Evolutionary conservation across 495 filamentous ascomycete genomes (phyloP).

Genomic region (Staphylotrichum longicolle): DNA sequence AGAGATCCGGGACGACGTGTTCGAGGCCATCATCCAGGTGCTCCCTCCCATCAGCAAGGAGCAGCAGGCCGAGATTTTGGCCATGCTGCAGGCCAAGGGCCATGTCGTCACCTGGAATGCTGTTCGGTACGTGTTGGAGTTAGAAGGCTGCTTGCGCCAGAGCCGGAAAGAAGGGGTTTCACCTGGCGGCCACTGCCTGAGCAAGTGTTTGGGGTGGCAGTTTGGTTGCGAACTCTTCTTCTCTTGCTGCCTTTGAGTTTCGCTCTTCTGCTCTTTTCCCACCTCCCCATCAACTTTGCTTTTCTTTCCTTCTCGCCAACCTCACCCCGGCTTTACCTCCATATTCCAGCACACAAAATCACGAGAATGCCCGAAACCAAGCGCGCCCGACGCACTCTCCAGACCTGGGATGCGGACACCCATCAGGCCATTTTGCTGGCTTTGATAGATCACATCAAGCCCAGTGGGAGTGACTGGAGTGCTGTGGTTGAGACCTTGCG

Average conservation of each 20-base stretch:
- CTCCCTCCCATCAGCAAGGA: conserved; percentile 26
- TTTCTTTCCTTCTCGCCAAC: background rate
- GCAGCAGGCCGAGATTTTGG: conserved; percentile 32
- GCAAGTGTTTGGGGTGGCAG: background rate
- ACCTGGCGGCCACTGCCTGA: background rate
- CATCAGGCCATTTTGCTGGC: conserved; percentile 31
- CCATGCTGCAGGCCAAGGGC: conserved; percentile 24
- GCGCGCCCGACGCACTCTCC: conserved; percentile 4
- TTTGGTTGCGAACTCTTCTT: conserved; percentile 2
- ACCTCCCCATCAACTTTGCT: background rate
- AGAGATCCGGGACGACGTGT: conserved; percentile 35
- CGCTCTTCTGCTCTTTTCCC: background rate
- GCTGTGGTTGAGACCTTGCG: conserved; percentile 20
- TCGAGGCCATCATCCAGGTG: conserved; percentile 28
- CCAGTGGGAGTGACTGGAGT: conserved; percentile 21
- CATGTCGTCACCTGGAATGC: conserved; percentile 38
- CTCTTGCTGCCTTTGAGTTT: conserved; percentile 1
- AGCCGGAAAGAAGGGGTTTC: background rate
- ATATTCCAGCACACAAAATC: background rate
- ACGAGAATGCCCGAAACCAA: background rate
- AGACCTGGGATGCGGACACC: conserved; percentile 27
- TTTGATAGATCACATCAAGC: conserved; percentile 25
- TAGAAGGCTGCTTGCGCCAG: background rate
- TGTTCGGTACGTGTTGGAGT: conserved; percentile 33
- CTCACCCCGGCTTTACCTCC: no score